phyloP scores from a whole-genome alignment of 768 basidiomycete species.

The Collybia mongolica region DNA sequence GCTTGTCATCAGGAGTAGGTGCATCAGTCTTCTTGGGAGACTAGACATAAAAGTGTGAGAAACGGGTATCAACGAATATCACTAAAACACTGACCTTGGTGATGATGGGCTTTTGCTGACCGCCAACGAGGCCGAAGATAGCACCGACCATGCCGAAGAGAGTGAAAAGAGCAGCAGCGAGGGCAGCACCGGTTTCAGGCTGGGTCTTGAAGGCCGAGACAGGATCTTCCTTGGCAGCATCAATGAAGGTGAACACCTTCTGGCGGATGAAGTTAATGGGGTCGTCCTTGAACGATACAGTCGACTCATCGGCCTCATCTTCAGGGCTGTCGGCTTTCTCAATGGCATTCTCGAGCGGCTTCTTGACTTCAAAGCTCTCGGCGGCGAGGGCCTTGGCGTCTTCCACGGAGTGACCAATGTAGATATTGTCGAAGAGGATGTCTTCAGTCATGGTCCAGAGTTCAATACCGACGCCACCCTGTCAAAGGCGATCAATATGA shows the following conservation, averaged over 20 bases:
- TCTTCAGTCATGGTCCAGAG: conserved; percentile 99
- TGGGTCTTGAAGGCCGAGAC: conserved; percentile 81
- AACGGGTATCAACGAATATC: conserved; percentile 1
- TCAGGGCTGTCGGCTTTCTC: conserved; percentile 52
- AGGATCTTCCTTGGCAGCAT: conserved; percentile 73
- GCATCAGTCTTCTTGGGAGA: conserved; percentile 80
- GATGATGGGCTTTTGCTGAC: conserved; percentile 65
- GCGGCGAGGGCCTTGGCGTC: conserved; percentile 82
- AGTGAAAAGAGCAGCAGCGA: conserved; percentile 72
- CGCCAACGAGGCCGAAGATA: conserved; percentile 77
- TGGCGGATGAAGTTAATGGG: conserved; percentile 79
- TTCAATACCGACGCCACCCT: conserved; percentile 96
- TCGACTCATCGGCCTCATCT: conserved; percentile 46
- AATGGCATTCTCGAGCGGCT: conserved; percentile 67
- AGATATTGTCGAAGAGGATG: conserved; percentile 92
- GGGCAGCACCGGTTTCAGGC: conserved; percentile 82
- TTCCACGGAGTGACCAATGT: conserved; percentile 84
- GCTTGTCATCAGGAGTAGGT: conserved; percentile 34
- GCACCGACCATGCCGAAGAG: conserved; percentile 84
- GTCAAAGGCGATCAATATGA: conserved; percentile 6
- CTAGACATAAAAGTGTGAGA: conserved; percentile 25
- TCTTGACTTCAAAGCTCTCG: conserved; percentile 93
- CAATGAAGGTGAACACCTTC: conserved; percentile 79
- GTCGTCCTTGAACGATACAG: conserved; percentile 61
- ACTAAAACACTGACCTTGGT: conserved; percentile 52